phyloP scores from a whole-genome alignment of 768 basidiomycete species.

The Pulveroboletus sp. region DNA sequence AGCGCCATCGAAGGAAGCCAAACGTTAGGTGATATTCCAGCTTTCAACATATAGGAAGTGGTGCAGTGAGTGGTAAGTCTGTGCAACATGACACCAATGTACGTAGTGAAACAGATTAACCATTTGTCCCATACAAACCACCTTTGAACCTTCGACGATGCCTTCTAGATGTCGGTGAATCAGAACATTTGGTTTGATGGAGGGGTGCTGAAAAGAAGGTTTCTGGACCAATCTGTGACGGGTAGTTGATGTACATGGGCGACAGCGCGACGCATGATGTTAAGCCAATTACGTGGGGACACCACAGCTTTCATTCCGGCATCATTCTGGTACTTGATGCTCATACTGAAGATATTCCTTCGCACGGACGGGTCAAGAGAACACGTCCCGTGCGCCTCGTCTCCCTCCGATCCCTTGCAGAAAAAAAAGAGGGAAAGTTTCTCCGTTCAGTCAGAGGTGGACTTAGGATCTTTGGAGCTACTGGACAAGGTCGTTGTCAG shows the following conservation, averaged over 20 bases:
- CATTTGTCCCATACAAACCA: no score
- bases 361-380: constrained; percentile 33
- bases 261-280: not conserved
- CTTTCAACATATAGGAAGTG: no score
- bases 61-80: no score
- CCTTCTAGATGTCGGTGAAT: no score
- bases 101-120: no score
- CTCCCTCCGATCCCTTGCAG: constrained; percentile 27
- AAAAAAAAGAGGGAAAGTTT: constrained; percentile 35
- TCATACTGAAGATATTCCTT: constrained; percentile 24
- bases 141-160: no score
- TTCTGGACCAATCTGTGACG: not conserved
- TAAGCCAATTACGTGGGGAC: not conserved
- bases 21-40: not conserved
- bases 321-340: constrained; percentile 27
- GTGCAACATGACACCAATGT: no score
- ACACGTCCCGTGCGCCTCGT: constrained; percentile 36
- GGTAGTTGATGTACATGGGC: not conserved
- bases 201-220: no score
- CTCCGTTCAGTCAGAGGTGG: constrained; percentile 39
- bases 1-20: constrained; percentile 20
- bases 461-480: constrained; percentile 35
- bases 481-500: no score
- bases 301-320: constrained; percentile 39
- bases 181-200: no score